phyloP scores from a whole-genome alignment of 306 rosid species.

The Senna tora region DNA sequence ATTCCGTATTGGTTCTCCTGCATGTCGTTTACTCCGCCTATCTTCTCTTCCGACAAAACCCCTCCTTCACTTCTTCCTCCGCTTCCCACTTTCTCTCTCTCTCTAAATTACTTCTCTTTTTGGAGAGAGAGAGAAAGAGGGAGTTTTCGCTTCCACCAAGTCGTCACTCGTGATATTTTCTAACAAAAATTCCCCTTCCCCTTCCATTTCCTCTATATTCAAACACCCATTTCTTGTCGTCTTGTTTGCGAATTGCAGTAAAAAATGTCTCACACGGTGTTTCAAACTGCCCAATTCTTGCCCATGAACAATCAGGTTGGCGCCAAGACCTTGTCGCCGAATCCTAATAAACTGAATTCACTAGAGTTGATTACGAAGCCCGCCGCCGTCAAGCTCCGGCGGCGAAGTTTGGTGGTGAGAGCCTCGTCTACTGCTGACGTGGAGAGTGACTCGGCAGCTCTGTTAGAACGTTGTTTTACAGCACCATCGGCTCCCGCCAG shows the following conservation, averaged over 20 bases:
- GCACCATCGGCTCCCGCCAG: slow-evolving; percentile 35
- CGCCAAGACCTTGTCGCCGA: slow-evolving; percentile 36
- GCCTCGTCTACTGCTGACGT: slow-evolving; percentile 42
- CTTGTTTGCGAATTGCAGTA: no score
- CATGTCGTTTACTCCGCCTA: slow-evolving; percentile 36
- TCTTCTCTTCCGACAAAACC: slow-evolving; percentile 34
- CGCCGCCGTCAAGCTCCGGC: slow-evolving; percentile 4
- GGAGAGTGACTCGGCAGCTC: slow-evolving; percentile 37
- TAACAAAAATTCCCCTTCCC: neutral
- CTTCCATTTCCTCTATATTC: neutral
- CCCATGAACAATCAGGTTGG: slow-evolving; percentile 57
- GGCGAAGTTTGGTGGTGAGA: slow-evolving; percentile 40
- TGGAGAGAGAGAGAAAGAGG: slow-evolving; percentile 25
- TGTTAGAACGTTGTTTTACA: slow-evolving; percentile 55
- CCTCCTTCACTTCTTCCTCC: neutral
- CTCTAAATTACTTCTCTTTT: slow-evolving; percentile 13
- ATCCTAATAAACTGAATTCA: slow-evolving; percentile 38
- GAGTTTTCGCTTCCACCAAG: slow-evolving; percentile 1
- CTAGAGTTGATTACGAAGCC: slow-evolving; percentile 19
- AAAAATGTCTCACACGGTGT: slow-evolving; percentile 61
- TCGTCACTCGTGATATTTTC: slow-evolving; percentile 4
- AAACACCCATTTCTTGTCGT: neutral
- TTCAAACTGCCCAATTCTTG: slow-evolving; percentile 69
- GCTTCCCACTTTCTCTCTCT: slow-evolving; percentile 47
- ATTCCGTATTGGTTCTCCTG: slow-evolving; percentile 49